These are phyloP conservation scores for Zanthoxylum bungeanum DNA, from an alignment of 345 rosid species.

Conservation along the genomic window DNA sequence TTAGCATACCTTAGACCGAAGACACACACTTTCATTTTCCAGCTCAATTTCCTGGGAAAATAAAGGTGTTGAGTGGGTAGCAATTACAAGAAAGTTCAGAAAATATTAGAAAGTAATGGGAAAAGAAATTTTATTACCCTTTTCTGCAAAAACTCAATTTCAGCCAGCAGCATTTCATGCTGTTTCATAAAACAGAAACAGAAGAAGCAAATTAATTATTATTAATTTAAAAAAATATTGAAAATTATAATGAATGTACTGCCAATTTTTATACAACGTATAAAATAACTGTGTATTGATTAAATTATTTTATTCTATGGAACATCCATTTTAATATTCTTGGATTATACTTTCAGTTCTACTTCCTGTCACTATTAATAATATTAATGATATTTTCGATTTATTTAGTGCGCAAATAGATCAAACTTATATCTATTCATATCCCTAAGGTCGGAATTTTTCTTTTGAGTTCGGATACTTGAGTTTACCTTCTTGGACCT, in stretches of 20 bases:
- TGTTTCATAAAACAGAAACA: constrained; percentile 28
- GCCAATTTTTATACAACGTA: background rate
- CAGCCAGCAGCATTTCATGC: constrained; percentile 95
- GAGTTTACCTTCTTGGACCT: constrained; percentile 88
- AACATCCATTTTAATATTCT: no score
- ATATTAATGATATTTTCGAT: no score
- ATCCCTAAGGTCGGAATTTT: no score
- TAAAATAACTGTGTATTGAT: background rate
- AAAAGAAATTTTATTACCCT: constrained; percentile 41
- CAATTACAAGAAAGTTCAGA: no score
- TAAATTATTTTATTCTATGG: background rate
- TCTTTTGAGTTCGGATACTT: no score
- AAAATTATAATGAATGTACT: background rate
- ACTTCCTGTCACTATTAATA: no score
- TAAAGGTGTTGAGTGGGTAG: background rate
- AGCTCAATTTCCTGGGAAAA: constrained; percentile 70
- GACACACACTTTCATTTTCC: constrained; percentile 79
- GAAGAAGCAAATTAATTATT: background rate
- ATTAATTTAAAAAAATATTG: no score
- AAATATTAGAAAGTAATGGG: background rate
- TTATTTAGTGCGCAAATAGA: no score
- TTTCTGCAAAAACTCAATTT: constrained; percentile 88
- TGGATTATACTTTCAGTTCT: no score
- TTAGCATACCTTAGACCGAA: constrained; percentile 67
- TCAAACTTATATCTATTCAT: no score